Evolutionary conservation across 192 early-diverging fungal species (phyloP).

Genomic region (Entophlyctis luteolus): DNA sequence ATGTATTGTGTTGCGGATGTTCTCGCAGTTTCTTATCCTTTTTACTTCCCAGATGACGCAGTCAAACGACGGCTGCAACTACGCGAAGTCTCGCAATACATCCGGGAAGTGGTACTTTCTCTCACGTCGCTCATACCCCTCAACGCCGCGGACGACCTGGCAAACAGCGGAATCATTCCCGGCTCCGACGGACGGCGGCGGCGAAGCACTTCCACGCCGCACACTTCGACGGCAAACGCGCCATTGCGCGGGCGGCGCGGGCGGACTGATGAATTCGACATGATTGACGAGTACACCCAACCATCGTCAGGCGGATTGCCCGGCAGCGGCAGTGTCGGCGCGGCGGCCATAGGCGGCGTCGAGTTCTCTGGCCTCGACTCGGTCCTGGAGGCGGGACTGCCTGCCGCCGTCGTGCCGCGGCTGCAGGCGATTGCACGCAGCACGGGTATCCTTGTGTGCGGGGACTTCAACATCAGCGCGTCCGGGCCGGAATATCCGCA

Average conservation of each 20-base stretch:
- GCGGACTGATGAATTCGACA: slow-evolving; percentile 27
- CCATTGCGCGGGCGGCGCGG: neutral
- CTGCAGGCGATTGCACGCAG: slow-evolving; percentile 1
- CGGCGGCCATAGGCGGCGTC: neutral
- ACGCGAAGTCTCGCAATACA: slow-evolving; percentile 18
- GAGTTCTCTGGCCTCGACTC: neutral
- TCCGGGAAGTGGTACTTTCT: slow-evolving; percentile 25
- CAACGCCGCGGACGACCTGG: neutral
- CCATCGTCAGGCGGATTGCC: neutral
- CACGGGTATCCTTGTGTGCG: neutral
- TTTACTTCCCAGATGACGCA: slow-evolving; percentile 6
- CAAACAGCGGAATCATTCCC: neutral
- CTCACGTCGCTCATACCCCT: slow-evolving; percentile 15
- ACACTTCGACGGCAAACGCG: neutral
- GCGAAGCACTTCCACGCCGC: neutral
- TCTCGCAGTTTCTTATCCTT: neutral
- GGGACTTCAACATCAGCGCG: slow-evolving; percentile 2
- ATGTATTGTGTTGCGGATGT: neutral
- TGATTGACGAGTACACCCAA: slow-evolving; percentile 23
- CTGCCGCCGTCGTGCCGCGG: neutral
- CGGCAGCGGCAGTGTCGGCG: neutral
- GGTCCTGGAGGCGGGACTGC: neutral
- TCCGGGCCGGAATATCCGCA: neutral
- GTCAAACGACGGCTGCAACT: slow-evolving; percentile 17
- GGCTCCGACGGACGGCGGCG: neutral